phyloP scores from a whole-genome alignment of 108 stramenopile species.

The Nannochloropsis granulata region DNA sequence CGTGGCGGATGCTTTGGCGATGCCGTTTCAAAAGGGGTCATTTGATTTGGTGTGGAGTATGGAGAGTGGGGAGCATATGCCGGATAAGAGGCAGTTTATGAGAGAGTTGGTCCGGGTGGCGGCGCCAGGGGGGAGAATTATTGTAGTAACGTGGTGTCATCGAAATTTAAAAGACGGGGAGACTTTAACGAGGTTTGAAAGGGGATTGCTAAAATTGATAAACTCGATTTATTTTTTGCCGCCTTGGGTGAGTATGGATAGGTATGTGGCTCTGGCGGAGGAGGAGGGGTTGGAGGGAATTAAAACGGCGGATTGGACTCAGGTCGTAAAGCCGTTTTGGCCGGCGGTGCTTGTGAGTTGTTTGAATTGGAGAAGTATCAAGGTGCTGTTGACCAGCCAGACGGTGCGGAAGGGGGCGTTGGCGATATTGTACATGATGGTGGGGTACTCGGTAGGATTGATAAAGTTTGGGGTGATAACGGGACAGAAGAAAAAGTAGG shows the following conservation, averaged over 20 bases:
- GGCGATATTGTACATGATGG: neutral
- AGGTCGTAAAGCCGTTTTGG: constrained; percentile 84
- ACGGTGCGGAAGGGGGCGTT: neutral
- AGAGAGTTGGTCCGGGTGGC: constrained; percentile 53
- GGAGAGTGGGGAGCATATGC: constrained; percentile 93
- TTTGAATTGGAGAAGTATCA: neutral
- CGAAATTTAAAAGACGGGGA: constrained; percentile 67
- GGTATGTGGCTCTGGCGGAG: constrained; percentile 53
- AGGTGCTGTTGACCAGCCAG: neutral
- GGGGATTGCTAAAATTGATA: constrained; percentile 51
- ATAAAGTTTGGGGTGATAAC: neutral
- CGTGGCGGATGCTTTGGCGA: constrained; percentile 82
- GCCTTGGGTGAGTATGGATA: constrained; percentile 60
- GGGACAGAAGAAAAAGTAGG: neutral
- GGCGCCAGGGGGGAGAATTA: constrained; percentile 46
- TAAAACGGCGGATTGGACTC: constrained; percentile 66
- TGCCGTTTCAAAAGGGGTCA: constrained; percentile 61
- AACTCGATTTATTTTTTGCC: constrained; percentile 79
- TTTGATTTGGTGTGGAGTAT: constrained; percentile 89
- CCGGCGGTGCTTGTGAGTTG: constrained; percentile 60
- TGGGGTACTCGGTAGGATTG: neutral
- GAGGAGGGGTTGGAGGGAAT: constrained; percentile 47
- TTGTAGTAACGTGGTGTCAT: constrained; percentile 88
- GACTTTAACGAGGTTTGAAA: constrained; percentile 11
- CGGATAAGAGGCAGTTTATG: constrained; percentile 74